Evolutionary conservation across 1,284 basidiomycete species (phyloP), one percentile per base, ranked within the genome.

Genomic region (Entoloma clypeatum): DNA sequence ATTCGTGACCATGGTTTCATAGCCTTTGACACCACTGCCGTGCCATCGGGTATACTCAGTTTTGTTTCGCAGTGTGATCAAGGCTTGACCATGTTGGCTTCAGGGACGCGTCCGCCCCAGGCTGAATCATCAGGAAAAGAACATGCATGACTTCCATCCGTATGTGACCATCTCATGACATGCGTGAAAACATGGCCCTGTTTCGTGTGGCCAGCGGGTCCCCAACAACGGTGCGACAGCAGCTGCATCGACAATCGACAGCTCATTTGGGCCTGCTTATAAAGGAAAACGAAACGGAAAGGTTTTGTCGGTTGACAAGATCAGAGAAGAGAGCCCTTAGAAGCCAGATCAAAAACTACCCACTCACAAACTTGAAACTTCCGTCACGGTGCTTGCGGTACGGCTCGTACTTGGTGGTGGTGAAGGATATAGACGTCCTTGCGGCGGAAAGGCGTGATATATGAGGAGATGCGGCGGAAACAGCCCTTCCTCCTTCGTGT

Each of bases 201-300:
- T 77, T 77, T 1, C 68, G 67, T 7, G 75, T 59, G 4, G 72
- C 75, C 22, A 58, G 51, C 23, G 60, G 57, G 4, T n/a, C n/a
- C 76, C 74, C 61, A 78, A 62, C 34, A 76, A 49, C 5, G 69
- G 62, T 3, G 50, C 51, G 16, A 77, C 57, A 5, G 69, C 70
- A n/a, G 61, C 58, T 5, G 59, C 62, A 40, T 69, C 62, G 29
- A 61, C 52, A 27, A 79, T 65, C 0, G 71, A 74, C 7, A 79
- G 45, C 33, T 78, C 75, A 43, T 79, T 79, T n/a, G 76, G 77
- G 35, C 76, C 77, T 78, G 39, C 2, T 23, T 35, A 2, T 43
- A 25, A 5, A 7, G 23, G 25, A 29, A 54, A 21, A 37, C 36
- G 13, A 11, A 21, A 28, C 3, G 3, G 8, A 35, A 24, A 7